These are phyloP conservation scores for Arthroderma sp. DNA, from an alignment of 2,329 filamentous ascomycete species.

Conservation along the genomic window DNA sequence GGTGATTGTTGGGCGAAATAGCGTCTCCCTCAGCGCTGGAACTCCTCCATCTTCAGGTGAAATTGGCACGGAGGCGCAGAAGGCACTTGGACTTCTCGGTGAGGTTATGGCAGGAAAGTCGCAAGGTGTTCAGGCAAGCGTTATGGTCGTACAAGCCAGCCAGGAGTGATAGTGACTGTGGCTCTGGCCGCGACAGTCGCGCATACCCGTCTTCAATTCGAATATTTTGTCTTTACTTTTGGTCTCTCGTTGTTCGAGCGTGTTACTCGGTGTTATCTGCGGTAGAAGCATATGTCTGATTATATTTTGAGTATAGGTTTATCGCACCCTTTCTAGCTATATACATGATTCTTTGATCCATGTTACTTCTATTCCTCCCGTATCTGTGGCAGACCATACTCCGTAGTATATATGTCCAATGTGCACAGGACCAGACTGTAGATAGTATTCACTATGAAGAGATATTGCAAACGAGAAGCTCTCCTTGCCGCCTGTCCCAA, in stretches of 20 bases:
- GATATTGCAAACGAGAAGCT: too few relatives aligned
- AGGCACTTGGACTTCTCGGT: constrained; percentile 22
- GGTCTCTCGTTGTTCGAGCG: background rate
- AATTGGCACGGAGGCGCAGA: constrained; percentile 19
- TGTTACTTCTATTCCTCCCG: too few relatives aligned
- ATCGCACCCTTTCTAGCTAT: too few relatives aligned
- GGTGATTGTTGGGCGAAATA: constrained; percentile 39
- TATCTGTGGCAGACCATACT: too few relatives aligned
- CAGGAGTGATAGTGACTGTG: constrained; percentile 1
- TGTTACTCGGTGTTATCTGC: background rate
- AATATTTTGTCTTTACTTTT: too few relatives aligned
- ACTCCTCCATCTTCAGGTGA: constrained; percentile 22
- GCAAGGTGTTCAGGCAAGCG: constrained; percentile 48
- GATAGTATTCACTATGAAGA: too few relatives aligned
- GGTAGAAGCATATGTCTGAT: background rate
- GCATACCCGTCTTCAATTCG: too few relatives aligned
- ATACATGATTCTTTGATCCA: too few relatives aligned
- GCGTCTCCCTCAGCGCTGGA: constrained; percentile 5
- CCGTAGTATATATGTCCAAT: too few relatives aligned
- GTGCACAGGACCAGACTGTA: too few relatives aligned
- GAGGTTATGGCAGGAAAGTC: constrained; percentile 40
- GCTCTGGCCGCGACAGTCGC: background rate
- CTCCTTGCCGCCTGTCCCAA: too few relatives aligned
- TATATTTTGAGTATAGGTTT: background rate
- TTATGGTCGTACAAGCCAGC: constrained; percentile 55